phyloP scores from a whole-genome alignment of 371 early-diverging fungal species.

The Dichotomocladium elegans region DNA sequence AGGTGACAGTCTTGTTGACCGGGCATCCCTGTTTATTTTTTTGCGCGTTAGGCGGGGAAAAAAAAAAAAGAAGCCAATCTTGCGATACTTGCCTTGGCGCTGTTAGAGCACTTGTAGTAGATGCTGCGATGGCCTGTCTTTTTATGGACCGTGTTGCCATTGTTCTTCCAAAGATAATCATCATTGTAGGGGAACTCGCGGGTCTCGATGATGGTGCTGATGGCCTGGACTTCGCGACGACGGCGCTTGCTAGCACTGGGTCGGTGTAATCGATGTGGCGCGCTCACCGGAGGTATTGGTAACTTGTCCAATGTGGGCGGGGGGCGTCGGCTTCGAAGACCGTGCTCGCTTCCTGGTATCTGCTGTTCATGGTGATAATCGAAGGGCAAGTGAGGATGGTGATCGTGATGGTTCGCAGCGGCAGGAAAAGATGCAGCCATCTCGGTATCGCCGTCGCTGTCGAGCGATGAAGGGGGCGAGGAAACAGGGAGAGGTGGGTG shows the following conservation, averaged over 20 bases:
- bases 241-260: conserved; percentile 24
- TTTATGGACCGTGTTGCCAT: conserved; percentile 56
- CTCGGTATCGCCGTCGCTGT: neutral
- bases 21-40: conserved; percentile 35
- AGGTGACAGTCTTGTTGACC: conserved; percentile 57
- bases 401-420: neutral
- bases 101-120: conserved; percentile 56
- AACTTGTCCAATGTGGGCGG: conserved; percentile 6
- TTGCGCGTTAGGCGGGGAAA: too few species aligned
- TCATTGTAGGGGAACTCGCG: conserved; percentile 47
- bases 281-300: conserved; percentile 9
- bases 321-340: too few species aligned
- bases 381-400: neutral
- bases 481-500: too few species aligned
- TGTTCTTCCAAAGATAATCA: conserved; percentile 57
- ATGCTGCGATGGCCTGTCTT: conserved; percentile 55
- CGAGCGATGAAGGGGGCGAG: neutral
- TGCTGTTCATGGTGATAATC: neutral
- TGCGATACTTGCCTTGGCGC: conserved; percentile 23
- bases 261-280: neutral
- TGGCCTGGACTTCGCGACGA: conserved; percentile 58
- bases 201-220: conserved; percentile 55
- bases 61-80: conserved; percentile 1
- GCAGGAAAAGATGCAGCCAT: too few species aligned
- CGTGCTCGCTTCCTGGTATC: too few species aligned